Evolutionary conservation across 371 early-diverging fungal genomes (phyloP).

Genomic region (Haplosporangium sp.): DNA sequence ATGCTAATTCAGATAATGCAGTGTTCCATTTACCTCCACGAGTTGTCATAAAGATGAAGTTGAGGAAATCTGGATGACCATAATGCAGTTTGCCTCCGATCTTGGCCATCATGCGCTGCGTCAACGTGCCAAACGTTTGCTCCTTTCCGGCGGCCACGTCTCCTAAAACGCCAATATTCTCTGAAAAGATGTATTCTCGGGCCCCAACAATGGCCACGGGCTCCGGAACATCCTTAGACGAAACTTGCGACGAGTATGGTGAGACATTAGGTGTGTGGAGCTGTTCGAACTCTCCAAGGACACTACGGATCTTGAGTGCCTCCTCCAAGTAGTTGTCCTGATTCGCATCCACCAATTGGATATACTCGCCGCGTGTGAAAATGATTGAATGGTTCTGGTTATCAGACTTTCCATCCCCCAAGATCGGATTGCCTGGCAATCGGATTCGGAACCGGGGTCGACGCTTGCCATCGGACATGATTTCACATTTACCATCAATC

Average conservation of each 20-base stretch:
- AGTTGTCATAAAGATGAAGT: slow-evolving; percentile 87
- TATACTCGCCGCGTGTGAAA: slow-evolving; percentile 86
- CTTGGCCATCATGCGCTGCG: slow-evolving; percentile 87
- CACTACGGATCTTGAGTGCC: slow-evolving; percentile 85
- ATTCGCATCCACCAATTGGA: slow-evolving; percentile 90
- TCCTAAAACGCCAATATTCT: slow-evolving; percentile 86
- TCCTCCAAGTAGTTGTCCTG: slow-evolving; percentile 93
- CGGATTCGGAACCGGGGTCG: slow-evolving; percentile 79
- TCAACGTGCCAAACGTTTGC: slow-evolving; percentile 87
- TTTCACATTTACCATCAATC: slow-evolving; percentile 78
- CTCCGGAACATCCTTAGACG: slow-evolving; percentile 54
- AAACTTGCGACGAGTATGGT: slow-evolving; percentile 69
- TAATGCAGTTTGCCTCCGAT: slow-evolving; percentile 87
- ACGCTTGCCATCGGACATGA: slow-evolving; percentile 70
- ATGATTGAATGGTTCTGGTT: slow-evolving; percentile 90
- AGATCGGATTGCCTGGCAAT: slow-evolving; percentile 87
- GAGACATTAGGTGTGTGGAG: slow-evolving; percentile 68
- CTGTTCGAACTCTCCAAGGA: slow-evolving; percentile 87
- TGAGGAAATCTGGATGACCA: slow-evolving; percentile 93
- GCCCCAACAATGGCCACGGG: slow-evolving; percentile 93
- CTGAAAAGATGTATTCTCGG: slow-evolving; percentile 90
- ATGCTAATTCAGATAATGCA: neutral
- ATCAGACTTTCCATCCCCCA: slow-evolving; percentile 92
- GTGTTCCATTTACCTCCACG: slow-evolving; percentile 68
- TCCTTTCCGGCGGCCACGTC: slow-evolving; percentile 93